These are phyloP conservation scores for Hymenoscyphus occultus DNA, from an alignment of 2,329 filamentous ascomycete species.

Conservation along the genomic window DNA sequence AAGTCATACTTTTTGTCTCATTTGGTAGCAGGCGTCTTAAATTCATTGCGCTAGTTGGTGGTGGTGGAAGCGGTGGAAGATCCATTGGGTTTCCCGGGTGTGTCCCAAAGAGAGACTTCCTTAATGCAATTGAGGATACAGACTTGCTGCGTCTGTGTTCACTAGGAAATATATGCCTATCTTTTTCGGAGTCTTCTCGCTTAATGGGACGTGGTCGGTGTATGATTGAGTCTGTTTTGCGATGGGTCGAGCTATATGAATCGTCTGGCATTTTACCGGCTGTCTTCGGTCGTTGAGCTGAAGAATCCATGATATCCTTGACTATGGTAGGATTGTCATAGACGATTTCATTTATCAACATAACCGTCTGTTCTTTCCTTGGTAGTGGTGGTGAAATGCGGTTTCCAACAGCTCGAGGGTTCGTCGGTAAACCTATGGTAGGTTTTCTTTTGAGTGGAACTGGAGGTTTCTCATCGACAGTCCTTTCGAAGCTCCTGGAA, in stretches of 20 bases:
- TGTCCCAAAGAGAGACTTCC: constrained; percentile 46
- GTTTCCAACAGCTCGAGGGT: constrained; percentile 29
- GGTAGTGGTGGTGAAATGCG: constrained; percentile 18
- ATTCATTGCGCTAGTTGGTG: constrained; percentile 41
- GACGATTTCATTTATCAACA: constrained; percentile 55
- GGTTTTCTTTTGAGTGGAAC: constrained; percentile 23
- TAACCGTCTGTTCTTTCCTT: constrained; percentile 46
- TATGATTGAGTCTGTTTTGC: constrained; percentile 32
- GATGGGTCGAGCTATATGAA: constrained; percentile 8
- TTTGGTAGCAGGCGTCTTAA: constrained; percentile 46
- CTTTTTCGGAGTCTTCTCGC: constrained; percentile 29
- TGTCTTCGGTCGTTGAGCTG: constrained; percentile 30
- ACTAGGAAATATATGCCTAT: constrained; percentile 48
- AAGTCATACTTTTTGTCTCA: constrained; percentile 56
- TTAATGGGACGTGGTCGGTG: constrained; percentile 36
- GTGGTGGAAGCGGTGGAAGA: constrained; percentile 48
- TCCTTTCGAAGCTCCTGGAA: constrained; percentile 22
- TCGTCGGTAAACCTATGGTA: constrained; percentile 30
- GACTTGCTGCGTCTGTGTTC: constrained; percentile 50
- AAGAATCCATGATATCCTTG: constrained; percentile 47
- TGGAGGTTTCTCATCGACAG: constrained; percentile 22
- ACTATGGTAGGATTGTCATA: constrained; percentile 52
- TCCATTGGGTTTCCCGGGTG: constrained; percentile 46
- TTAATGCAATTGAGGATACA: constrained; percentile 43
- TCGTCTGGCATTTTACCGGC: constrained; percentile 18